Base-by-base conservation (phyloP, 441 rosid species). In the Euphorbia schlechtendalii region DNA sequence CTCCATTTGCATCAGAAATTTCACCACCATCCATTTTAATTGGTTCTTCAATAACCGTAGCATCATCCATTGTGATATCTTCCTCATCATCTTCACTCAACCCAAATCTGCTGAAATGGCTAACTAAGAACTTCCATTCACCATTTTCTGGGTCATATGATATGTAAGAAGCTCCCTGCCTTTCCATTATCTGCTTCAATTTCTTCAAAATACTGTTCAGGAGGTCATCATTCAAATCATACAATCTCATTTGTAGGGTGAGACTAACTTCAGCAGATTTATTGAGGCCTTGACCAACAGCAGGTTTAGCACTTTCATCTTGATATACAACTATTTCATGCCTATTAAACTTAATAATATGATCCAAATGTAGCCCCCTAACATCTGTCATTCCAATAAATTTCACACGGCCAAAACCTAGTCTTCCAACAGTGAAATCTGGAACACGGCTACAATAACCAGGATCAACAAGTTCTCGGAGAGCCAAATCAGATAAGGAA, bases 61-160 rank as follows among this genome's bases (percentile, higher is more conserved):
- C 77, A 75, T 89, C 96, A 74, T 83, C 89, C 96, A 87, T 86
- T 49, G 70, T 57, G 54, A 86, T 81, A 77, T 89, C 99, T 70
- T 89, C 99, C 65, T 87, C 96, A 17, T 94, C 99, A 69, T 89
- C 94, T 30, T 91, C 98, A 75, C 84, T 84, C 71, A 94, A 78
- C 51, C 99, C 98, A 73, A 89, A 94, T 80, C 92, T 89, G 76
- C 99, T 91, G 66, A 91, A 94, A 81, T 91, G 98, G 71, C 71
- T 74, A 66, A 89, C 98, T 73, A 72, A 63, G 74, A 94, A 91
- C 73, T 81, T 91, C 98, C 96, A 91, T 45, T 83, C 85, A 64
- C 87, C 82, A 67, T 62, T 80, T 56, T 40, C 58, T 55, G 81
- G 79, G 71, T 89, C 75, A 79, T 86, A 89, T 0, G 89, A 84